phyloP scores from a whole-genome alignment of 2,329 filamentous ascomycete genomes.

The Myrmaecium sp. region DNA sequence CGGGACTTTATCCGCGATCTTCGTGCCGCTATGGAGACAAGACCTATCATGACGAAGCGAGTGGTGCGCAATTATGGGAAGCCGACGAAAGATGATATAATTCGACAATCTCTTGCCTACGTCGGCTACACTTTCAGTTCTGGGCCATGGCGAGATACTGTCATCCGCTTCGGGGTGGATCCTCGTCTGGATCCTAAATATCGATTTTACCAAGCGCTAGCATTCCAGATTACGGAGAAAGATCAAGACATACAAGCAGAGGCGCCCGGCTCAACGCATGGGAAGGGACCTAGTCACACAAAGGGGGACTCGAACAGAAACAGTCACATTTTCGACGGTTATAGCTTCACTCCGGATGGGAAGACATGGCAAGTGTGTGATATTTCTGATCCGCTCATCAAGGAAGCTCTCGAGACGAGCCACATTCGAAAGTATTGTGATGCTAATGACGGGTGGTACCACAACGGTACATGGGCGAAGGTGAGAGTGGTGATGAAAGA shows the following conservation, averaged over 20 bases:
- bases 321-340: constrained; percentile 71
- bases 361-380: constrained; percentile 94
- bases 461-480: constrained; percentile 66
- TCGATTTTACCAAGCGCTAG: constrained; percentile 73
- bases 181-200: constrained; percentile 62
- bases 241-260: constrained; percentile 3
- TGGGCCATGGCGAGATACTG: constrained; percentile 78
- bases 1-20: constrained; percentile 48
- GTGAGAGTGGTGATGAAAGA: constrained; percentile 75
- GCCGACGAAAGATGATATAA: constrained; percentile 31
- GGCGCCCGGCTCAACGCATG: constrained; percentile 5
- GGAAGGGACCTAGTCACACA: constrained; percentile 2
- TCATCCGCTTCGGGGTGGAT: constrained; percentile 74
- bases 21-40: constrained; percentile 46
- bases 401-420: constrained; percentile 45
- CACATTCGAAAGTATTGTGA: constrained; percentile 30
- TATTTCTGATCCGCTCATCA: constrained; percentile 63
- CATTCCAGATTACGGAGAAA: constrained; percentile 48
- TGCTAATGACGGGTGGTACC: constrained; percentile 68
- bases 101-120: constrained; percentile 67
- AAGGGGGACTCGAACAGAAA: constrained; percentile 9
- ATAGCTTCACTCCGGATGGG: constrained; percentile 56
- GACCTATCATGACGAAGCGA: constrained; percentile 77
- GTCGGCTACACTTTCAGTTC: constrained; percentile 84
- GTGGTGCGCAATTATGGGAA: constrained; percentile 59